Percentiles rank a stretch among this genome's conserved stretches.
Conservation (phyloP, 306 rosid species). For the Psophocarpus tetragonolobus region DNA sequence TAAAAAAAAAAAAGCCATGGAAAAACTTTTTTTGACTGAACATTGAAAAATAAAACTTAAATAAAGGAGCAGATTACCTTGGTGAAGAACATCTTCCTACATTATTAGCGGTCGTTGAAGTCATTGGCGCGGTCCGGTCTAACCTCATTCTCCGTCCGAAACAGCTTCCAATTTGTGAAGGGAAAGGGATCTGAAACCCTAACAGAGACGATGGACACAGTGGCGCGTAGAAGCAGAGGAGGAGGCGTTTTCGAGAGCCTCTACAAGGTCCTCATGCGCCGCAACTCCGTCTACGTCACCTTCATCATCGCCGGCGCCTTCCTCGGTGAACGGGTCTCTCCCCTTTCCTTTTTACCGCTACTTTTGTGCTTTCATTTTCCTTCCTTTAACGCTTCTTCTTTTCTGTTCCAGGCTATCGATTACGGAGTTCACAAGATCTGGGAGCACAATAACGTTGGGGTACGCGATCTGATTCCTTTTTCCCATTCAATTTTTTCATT, state of each 20-base stretch:
- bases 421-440: slow-evolving; percentile 88
- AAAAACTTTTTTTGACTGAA: too few species aligned
- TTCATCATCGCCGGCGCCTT: slow-evolving; percentile 89
- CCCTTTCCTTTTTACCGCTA: not conserved
- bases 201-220: slow-evolving; percentile 52
- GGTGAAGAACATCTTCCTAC: too few species aligned
- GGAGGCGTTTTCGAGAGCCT: slow-evolving; percentile 78
- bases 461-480: slow-evolving; percentile 10
- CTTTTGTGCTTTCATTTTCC: too few species aligned
- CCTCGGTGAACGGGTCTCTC: slow-evolving; percentile 78
- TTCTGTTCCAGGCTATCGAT: slow-evolving; percentile 80
- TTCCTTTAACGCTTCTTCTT: not conserved
- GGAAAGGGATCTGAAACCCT: not conserved
- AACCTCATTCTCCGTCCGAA: not conserved
- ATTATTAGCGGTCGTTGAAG: not conserved
- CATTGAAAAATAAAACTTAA: too few species aligned
- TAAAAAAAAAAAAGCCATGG: too few species aligned
- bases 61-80: too few species aligned
- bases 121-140: not conserved
- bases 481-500: too few species aligned
- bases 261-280: slow-evolving; percentile 80
- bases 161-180: not conserved
- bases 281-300: slow-evolving; percentile 79
- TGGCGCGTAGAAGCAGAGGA: slow-evolving; percentile 49
- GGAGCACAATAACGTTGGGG: slow-evolving; percentile 94